Conservation (phyloP, 805 yeast species). For the Isabelozyma pseudorhagii region DNA sequence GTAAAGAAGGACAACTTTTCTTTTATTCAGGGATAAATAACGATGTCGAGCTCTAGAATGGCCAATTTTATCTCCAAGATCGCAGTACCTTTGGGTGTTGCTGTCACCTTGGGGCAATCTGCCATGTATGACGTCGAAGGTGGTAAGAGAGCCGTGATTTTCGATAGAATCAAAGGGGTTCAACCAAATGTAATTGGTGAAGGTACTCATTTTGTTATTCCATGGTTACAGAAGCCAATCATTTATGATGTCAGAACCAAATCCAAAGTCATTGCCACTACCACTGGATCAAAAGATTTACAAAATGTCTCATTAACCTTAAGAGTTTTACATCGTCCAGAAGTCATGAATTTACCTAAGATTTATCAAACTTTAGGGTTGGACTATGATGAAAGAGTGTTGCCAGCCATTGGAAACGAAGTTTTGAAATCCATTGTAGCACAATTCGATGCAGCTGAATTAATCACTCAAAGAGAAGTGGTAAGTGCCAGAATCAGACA, state of each 20-base stretch:
- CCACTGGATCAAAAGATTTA: conserved; percentile 95
- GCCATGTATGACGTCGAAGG: conserved; percentile 94
- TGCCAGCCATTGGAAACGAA: conserved; percentile 91
- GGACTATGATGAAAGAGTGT: conserved; percentile 92
- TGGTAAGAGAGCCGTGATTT: conserved; percentile 92
- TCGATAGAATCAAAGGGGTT: conserved; percentile 89
- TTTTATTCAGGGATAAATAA: neutral
- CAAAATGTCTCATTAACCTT: conserved; percentile 93
- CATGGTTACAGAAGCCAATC: conserved; percentile 94
- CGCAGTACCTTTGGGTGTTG: conserved; percentile 71
- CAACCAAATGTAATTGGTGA: conserved; percentile 88
- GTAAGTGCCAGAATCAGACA: conserved; percentile 86
- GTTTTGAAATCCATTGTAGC: conserved; percentile 88
- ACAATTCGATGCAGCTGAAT: conserved; percentile 93
- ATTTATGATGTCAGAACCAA: conserved; percentile 91
- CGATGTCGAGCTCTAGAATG: conserved; percentile 28
- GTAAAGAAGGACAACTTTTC: neutral
- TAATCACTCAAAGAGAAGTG: conserved; percentile 94
- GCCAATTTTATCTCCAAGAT: conserved; percentile 40
- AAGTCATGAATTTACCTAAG: conserved; percentile 72
- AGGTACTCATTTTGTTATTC: conserved; percentile 92
- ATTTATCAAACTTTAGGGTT: conserved; percentile 90
- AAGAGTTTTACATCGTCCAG: conserved; percentile 93
- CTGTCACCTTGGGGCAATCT: conserved; percentile 69
- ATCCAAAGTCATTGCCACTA: conserved; percentile 89